These are phyloP conservation scores for Dentiscutata heterogama DNA, from an alignment of 371 early-diverging fungal species.

Conservation along the genomic window DNA sequence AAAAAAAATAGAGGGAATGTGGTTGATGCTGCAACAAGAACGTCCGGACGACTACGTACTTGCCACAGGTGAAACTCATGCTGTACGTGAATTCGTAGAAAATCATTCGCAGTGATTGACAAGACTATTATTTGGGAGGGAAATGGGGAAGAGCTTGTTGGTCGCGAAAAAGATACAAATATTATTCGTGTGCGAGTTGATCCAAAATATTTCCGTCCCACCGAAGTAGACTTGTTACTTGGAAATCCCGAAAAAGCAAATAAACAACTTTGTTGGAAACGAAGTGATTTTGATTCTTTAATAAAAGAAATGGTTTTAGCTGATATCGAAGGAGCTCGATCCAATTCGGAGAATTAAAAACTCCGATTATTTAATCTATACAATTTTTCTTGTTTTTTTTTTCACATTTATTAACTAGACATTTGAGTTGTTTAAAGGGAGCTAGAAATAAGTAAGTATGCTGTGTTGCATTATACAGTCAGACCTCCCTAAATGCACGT, in stretches of 20 bases:
- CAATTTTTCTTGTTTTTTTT: no score
- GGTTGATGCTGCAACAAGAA: constrained; percentile 89
- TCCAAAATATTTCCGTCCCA: constrained; percentile 86
- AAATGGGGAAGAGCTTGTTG: constrained; percentile 76
- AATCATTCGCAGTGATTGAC: constrained; percentile 79
- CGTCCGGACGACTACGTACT: constrained; percentile 84
- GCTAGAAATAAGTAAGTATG: no score
- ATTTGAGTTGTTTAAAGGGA: no score
- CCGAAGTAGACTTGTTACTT: constrained; percentile 85
- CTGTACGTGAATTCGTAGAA: constrained; percentile 86
- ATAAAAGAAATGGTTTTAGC: constrained; percentile 79
- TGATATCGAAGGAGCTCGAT: constrained; percentile 65
- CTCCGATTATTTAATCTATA: no score
- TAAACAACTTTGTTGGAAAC: constrained; percentile 74
- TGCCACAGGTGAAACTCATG: constrained; percentile 88
- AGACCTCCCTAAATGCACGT: no score
- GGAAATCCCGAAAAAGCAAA: constrained; percentile 86
- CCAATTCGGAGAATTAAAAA: constrained; percentile 38
- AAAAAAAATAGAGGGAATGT: constrained; percentile 75
- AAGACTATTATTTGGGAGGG: constrained; percentile 84
- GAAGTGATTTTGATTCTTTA: constrained; percentile 76
- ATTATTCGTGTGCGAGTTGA: constrained; percentile 78
- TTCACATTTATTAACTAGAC: no score
- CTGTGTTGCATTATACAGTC: no score
- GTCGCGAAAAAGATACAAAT: constrained; percentile 74